Percentiles rank a stretch among this genome's conserved stretches.
Evolutionary conservation across 352 stramenopile genomes (phyloP).

Genomic region (Phytophthora hybrid): DNA sequence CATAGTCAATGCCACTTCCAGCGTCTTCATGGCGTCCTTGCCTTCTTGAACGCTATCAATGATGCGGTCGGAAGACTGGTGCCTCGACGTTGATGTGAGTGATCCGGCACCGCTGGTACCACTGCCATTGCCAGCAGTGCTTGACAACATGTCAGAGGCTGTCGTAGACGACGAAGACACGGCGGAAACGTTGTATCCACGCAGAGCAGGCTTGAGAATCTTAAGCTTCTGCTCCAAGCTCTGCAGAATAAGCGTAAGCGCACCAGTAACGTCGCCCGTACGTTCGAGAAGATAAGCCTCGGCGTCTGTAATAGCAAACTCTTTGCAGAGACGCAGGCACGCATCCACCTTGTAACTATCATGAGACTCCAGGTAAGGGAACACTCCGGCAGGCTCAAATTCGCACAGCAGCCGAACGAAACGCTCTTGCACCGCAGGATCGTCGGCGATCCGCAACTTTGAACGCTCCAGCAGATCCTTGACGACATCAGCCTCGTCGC

Average conservation of each 20-base stretch:
- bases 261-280: constrained; percentile 94
- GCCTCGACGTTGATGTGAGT: constrained; percentile 33
- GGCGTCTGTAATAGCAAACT: constrained; percentile 86
- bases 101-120: constrained; percentile 12
- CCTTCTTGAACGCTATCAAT: constrained; percentile 85
- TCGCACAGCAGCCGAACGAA: constrained; percentile 85
- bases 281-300: constrained; percentile 94
- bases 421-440: constrained; percentile 83
- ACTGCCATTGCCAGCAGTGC: constrained; percentile 21
- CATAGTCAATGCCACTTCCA: constrained; percentile 92
- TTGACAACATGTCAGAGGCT: constrained; percentile 47
- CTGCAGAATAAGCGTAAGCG: constrained; percentile 93
- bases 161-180: constrained; percentile 42
- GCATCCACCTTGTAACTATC: constrained; percentile 91
- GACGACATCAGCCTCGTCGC: constrained; percentile 78
- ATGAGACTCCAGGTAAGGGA: constrained; percentile 83
- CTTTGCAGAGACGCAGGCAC: constrained; percentile 86
- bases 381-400: constrained; percentile 80
- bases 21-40: constrained; percentile 87
- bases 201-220: constrained; percentile 87
- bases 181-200: constrained; percentile 71
- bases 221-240: constrained; percentile 94
- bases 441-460: constrained; percentile 83
- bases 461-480: constrained; percentile 85
- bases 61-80: constrained; percentile 81